Base-by-base conservation (phyloP, 495 filamentous ascomycete species). In the Penicilliopsis zonata region DNA sequence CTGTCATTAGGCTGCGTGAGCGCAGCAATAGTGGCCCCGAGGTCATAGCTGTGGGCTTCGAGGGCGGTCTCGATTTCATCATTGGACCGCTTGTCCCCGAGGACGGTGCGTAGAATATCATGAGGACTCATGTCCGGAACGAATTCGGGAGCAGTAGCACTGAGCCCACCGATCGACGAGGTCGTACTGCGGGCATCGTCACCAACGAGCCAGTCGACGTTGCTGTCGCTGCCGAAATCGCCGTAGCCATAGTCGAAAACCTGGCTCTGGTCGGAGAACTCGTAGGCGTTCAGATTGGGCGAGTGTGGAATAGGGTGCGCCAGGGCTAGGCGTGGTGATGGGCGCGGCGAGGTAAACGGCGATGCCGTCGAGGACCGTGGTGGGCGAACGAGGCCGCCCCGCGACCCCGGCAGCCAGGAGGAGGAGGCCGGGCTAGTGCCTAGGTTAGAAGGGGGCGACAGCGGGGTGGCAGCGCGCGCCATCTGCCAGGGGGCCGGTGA, bases 221-320 rank as follows among this genome's bases (percentile, higher is more conserved):
- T 88, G 27, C 52, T 67, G 50, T 96, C 90, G 36, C 77, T 86
- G 32, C 86, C 86, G 42, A 83, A 77, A 46, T 96, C 88, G 9
- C 86, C 86, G 50, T 93, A 94, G n/a, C n/a, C n/a, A 31, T 81
- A 78, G 38, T 95, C 86, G 18, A 79, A 76, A 7, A 78, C 69
- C 13, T 82, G 80, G 16, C 72, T 80, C 21, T 82, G 53, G 44
- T 82, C 59, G 58, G 76, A 78, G 50, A 94, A 93, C 50, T 93
- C 84, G 55, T 96, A 96, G 10, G 90, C 86, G 50, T 86, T 93
- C 31, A 96, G 49, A 46, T 70, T 94, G 18, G 92, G 92, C 32
- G 86, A 95, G 48, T 96, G 87, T 3, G 92, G 90, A 37, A 99
- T 92, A n/a, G 92, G 92, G 26, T 78, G 83, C 1, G 87, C 82